Evolutionary conservation across 1,284 basidiomycete genomes (phyloP).

Genomic region (Afroboletus lepidellus): DNA sequence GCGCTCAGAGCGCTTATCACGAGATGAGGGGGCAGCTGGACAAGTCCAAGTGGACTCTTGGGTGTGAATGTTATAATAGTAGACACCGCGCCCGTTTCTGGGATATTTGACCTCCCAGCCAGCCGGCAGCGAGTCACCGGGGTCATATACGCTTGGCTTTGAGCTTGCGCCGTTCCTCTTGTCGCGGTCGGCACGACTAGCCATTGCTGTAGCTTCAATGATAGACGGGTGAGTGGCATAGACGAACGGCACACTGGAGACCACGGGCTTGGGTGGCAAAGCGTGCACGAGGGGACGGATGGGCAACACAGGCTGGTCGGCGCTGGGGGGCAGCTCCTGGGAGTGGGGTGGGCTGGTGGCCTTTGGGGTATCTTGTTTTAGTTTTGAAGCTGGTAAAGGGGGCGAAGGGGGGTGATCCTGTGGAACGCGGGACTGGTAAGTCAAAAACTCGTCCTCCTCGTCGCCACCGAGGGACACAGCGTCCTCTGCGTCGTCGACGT

Average conservation of each 20-base stretch:
- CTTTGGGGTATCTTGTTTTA: slow-evolving; percentile 15
- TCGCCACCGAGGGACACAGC: slow-evolving; percentile 71
- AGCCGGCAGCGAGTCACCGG: slow-evolving; percentile 47
- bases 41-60: slow-evolving; percentile 59
- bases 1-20: slow-evolving; percentile 26
- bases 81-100: slow-evolving; percentile 45
- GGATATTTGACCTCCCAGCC: slow-evolving; percentile 62
- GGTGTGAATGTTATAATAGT: slow-evolving; percentile 62
- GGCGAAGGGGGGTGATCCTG: slow-evolving; percentile 20
- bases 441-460: slow-evolving; percentile 54
- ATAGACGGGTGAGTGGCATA: slow-evolving; percentile 55
- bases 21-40: slow-evolving; percentile 38
- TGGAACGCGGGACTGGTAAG: slow-evolving; percentile 34
- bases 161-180: slow-evolving; percentile 30
- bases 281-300: slow-evolving; percentile 52
- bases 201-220: slow-evolving; percentile 60
- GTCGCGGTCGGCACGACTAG: slow-evolving; percentile 39
- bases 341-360: slow-evolving; percentile 3
- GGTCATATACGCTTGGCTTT: slow-evolving; percentile 33
- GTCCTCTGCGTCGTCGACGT: slow-evolving; percentile 58
- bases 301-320: slow-evolving; percentile 31
- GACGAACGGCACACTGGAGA: slow-evolving; percentile 50
- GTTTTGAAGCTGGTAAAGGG: slow-evolving; percentile 13
- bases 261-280: slow-evolving; percentile 69
- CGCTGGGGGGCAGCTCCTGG: slow-evolving; percentile 22